These are phyloP conservation scores for Leccinum boreale DNA, from an alignment of 768 basidiomycete species.

Conservation along the genomic window DNA sequence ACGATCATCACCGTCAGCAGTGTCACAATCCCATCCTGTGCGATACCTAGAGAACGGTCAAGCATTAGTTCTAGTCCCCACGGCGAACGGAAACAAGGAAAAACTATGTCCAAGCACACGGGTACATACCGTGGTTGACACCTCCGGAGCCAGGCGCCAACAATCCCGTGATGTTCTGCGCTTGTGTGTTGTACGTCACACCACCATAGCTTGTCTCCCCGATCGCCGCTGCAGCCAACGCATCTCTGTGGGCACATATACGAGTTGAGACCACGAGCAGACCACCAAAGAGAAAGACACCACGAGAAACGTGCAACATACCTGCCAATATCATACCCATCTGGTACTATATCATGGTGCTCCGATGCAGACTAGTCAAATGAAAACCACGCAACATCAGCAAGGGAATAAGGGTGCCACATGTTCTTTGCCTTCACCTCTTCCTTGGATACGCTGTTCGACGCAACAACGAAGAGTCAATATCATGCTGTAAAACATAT, in stretches of 20 bases:
- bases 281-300: neutral
- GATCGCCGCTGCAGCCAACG: conserved; percentile 36
- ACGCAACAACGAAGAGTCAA: neutral
- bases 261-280: neutral
- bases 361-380: conserved; percentile 27
- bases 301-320: conserved; percentile 10
- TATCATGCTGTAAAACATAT: no score
- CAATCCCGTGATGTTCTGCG: conserved; percentile 45
- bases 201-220: conserved; percentile 40
- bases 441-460: conserved; percentile 45
- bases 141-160: conserved; percentile 49
- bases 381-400: neutral
- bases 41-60: conserved; percentile 41
- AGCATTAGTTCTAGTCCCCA: neutral
- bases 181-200: conserved; percentile 45
- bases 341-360: conserved; percentile 39
- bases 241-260: conserved; percentile 27
- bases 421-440: conserved; percentile 24
- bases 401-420: neutral
- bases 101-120: neutral
- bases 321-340: conserved; percentile 52
- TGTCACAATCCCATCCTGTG: conserved; percentile 55
- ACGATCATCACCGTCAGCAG: conserved; percentile 51
- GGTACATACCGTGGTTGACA: conserved; percentile 47
- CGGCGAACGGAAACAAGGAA: neutral